Percentiles rank a stretch among this genome's conserved stretches.
Conservation (phyloP, 345 rosid species). For the Citrus unshiu region DNA sequence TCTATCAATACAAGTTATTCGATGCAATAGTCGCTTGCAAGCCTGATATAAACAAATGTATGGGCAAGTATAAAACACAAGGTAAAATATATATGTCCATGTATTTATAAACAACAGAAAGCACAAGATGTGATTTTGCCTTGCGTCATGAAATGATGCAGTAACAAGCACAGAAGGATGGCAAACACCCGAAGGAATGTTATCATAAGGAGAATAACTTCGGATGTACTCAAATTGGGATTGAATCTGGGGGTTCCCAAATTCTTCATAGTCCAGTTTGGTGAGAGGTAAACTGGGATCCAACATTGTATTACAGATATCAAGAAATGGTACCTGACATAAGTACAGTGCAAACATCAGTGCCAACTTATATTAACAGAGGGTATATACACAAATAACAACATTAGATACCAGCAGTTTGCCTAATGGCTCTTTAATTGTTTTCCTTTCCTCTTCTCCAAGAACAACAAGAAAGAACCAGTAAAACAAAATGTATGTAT, state of each 20-base stretch:
- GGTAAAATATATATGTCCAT: background rate
- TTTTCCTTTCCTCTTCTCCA: background rate
- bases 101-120: background rate
- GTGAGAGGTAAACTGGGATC: constrained; percentile 86
- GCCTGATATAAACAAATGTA: background rate
- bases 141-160: constrained; percentile 76
- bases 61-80: background rate
- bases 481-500: background rate
- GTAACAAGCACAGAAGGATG: constrained; percentile 67
- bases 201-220: constrained; percentile 84
- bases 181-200: constrained; percentile 55
- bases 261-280: constrained; percentile 79
- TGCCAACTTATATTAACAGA: background rate
- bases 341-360: constrained; percentile 7
- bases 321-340: constrained; percentile 87
- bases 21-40: background rate
- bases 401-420: background rate
- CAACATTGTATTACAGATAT: constrained; percentile 62
- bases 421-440: background rate
- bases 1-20: background rate
- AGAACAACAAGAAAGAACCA: background rate
- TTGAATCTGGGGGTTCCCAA: constrained; percentile 67
- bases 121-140: constrained; percentile 35
- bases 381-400: background rate
- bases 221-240: constrained; percentile 49